Conservation (phyloP, 257 asterid genomes). For the Solanum gracilifrons region DNA sequence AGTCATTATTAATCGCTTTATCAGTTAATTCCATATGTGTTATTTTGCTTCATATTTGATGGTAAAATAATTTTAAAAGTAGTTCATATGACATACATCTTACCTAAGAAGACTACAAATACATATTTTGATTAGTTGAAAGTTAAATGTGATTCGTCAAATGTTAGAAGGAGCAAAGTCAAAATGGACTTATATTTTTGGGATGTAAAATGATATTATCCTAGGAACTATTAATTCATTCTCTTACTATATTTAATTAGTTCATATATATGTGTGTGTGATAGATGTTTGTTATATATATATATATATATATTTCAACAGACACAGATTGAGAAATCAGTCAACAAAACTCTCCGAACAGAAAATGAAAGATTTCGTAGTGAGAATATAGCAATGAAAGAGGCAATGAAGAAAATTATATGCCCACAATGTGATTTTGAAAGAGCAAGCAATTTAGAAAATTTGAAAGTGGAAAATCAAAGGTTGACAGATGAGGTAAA, state of each 20-base stretch:
- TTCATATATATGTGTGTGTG: not conserved
- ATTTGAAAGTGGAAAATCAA: conserved; percentile 34
- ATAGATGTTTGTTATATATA: not conserved
- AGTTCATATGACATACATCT: not conserved
- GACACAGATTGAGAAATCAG: conserved; percentile 28
- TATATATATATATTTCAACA: not conserved
- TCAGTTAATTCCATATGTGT: not conserved
- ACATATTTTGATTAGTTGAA: not conserved
- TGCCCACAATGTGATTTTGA: conserved; percentile 37
- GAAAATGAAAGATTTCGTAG: conserved; percentile 39
- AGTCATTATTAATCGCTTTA: not conserved
- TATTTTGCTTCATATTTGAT: not conserved
- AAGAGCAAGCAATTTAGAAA: conserved; percentile 17
- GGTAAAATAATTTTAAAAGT: not conserved
- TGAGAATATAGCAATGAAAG: conserved; percentile 44
- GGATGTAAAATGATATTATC: not conserved
- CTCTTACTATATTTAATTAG: not conserved
- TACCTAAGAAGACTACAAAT: not conserved
- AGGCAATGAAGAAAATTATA: conserved; percentile 21
- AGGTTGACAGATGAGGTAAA: conserved; percentile 42
- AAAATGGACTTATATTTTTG: not conserved
- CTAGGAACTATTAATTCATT: not conserved
- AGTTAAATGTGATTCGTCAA: not conserved
- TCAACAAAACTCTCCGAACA: conserved; percentile 26
- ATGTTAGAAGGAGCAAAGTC: not conserved